These are phyloP conservation scores for Yarrowia bubula DNA, from an alignment of 805 yeast species.

Conservation along the genomic window DNA sequence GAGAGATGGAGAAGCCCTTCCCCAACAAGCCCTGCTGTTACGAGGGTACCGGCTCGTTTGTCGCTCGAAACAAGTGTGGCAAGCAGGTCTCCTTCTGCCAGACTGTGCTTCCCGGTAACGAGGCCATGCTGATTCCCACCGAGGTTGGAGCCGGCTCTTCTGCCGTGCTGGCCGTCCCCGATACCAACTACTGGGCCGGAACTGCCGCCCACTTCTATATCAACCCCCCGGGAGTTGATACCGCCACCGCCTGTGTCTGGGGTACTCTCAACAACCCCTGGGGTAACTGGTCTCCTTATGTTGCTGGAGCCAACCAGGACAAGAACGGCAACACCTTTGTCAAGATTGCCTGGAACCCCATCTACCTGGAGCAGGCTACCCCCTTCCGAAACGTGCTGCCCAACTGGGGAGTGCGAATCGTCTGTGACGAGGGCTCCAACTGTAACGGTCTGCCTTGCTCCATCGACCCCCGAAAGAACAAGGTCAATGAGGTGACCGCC, in stretches of 20 bases:
- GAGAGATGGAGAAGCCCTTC: conserved; percentile 62
- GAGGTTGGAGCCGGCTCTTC: conserved; percentile 50
- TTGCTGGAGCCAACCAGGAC: conserved; percentile 87
- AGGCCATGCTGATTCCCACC: conserved; percentile 91
- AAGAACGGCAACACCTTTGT: conserved; percentile 65
- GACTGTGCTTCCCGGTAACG: conserved; percentile 91
- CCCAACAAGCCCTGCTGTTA: conserved; percentile 61
- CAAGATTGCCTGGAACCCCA: conserved; percentile 90
- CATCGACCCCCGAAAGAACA: conserved; percentile 67
- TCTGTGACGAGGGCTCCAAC: conserved; percentile 65
- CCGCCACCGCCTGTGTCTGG: conserved; percentile 80
- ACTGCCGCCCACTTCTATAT: conserved; percentile 86
- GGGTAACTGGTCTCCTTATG: conserved; percentile 94
- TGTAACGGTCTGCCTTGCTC: conserved; percentile 81
- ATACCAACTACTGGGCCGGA: conserved; percentile 72
- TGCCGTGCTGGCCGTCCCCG: conserved; percentile 74
- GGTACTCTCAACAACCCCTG: conserved; percentile 63
- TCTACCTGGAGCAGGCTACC: conserved; percentile 56
- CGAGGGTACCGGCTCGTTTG: conserved; percentile 78
- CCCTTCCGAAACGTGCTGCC: conserved; percentile 60
- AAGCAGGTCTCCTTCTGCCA: conserved; percentile 79
- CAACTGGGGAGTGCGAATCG: conserved; percentile 65
- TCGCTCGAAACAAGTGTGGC: conserved; percentile 53
- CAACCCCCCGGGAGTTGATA: conserved; percentile 78
- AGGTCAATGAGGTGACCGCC: conserved; percentile 55